Base-by-base conservation (phyloP, 164 flowering plant species). In the Liriodendron chinense region DNA sequence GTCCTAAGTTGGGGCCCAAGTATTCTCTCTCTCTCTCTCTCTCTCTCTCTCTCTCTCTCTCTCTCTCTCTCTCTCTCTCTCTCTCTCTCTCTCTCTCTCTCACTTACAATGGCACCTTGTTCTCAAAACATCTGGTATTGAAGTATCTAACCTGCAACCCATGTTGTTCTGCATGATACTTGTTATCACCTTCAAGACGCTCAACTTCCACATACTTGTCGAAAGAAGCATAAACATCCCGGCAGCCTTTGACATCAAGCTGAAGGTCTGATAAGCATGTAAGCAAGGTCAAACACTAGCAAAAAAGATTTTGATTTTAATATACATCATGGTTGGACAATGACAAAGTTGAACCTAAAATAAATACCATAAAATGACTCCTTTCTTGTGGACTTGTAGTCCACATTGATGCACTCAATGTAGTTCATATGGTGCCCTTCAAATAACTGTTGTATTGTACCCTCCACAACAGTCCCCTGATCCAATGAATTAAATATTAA, bases 371-470 rank as follows among this genome's bases (percentile, higher is more conserved):
- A 94, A 84, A 87, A 94, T 75, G 98, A 94, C 79, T 94, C 98
- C 82, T 92, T 94, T 80, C 98, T 89, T 69, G 96, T 94, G 69
- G 98, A 94, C 78, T 91, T 94, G 86, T 90, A 94, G 70, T 94
- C 98, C 72, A 94, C 98, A 82, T 94, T 91, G 69, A 94, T 88
- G 89, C 98, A 94, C 77, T 92, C 98, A 65, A 94, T 92, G 80
- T 91, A 94, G 75, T 94, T 94, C 97, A 92, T 94, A 70, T 91
- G 97, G 78, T 94, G 98, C 57, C 98, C 98, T 82, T 94, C 98
- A 85, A 94, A 94, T 49, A 94, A 81, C 73, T 94, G 90, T 59
- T 94, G 98, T 76, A 94, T 92, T 47, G 97, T 91, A 49, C 98
- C 98, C 86, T 94, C 98, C 61, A 94, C 97, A 76, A 92, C 98